Conservation (phyloP, 306 rosid species). For the Lathyrus aphaca region DNA sequence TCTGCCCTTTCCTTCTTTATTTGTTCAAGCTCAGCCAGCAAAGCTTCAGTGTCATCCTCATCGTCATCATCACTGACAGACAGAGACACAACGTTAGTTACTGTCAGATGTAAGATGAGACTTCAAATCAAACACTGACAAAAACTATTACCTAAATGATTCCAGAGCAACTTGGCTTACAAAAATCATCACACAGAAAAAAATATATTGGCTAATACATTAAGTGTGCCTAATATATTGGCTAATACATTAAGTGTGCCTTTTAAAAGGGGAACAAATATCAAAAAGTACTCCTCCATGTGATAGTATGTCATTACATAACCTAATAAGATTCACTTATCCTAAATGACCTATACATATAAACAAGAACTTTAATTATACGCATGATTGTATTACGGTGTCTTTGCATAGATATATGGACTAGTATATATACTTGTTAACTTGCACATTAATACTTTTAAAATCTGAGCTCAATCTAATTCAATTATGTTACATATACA, state of each 20-base stretch:
- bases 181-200: background rate
- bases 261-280: background rate
- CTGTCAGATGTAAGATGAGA: background rate
- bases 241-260: background rate
- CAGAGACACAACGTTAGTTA: background rate
- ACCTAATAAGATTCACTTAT: background rate
- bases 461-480: slow-evolving; percentile 14
- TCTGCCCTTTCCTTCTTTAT: slow-evolving; percentile 95
- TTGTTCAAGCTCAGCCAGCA: slow-evolving; percentile 95
- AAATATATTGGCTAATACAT: background rate
- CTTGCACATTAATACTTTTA: background rate
- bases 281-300: background rate
- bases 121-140: slow-evolving; percentile 15
- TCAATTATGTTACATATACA: background rate
- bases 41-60: slow-evolving; percentile 88
- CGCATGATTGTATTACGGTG: background rate
- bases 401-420: background rate
- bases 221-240: background rate
- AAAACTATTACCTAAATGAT: slow-evolving; percentile 13
- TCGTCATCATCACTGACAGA: slow-evolving; percentile 59
- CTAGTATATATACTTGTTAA: background rate
- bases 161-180: background rate
- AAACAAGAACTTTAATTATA: slow-evolving; percentile 1
- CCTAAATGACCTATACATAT: background rate
- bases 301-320: background rate